Evolutionary conservation across 192 early-diverging fungal genomes (phyloP).

Genomic region (Coemansia umbellata): DNA sequence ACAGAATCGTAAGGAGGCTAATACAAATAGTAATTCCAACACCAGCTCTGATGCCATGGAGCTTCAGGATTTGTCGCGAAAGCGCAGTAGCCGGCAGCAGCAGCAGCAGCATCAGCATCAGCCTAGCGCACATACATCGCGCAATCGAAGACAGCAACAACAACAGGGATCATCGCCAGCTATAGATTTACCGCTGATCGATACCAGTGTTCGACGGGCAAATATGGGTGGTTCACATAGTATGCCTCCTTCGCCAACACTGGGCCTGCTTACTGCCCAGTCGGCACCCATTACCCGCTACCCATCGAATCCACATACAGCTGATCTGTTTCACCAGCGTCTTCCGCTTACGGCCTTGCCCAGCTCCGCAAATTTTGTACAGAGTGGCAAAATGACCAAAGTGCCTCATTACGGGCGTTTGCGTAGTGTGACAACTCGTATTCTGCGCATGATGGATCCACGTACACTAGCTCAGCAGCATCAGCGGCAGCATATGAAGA

Average conservation of each 20-base stretch:
- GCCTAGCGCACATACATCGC: neutral
- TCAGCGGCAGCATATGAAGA: slow-evolving; percentile 16
- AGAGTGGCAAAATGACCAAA: slow-evolving; percentile 48
- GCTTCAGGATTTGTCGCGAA: slow-evolving; percentile 1
- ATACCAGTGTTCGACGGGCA: slow-evolving; percentile 23
- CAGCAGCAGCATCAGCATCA: neutral
- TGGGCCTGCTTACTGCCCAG: slow-evolving; percentile 1
- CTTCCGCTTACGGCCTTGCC: neutral
- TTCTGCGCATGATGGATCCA: slow-evolving; percentile 46
- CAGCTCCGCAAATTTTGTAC: slow-evolving; percentile 9
- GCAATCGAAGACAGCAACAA: neutral
- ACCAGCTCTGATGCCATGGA: neutral
- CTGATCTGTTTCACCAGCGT: neutral
- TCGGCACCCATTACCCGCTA: slow-evolving; percentile 8
- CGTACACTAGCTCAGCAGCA: slow-evolving; percentile 25
- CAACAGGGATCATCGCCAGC: neutral
- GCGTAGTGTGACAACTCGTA: slow-evolving; percentile 46
- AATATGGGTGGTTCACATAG: slow-evolving; percentile 36
- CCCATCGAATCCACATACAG: slow-evolving; percentile 17
- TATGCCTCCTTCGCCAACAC: slow-evolving; percentile 33
- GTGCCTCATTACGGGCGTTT: slow-evolving; percentile 49
- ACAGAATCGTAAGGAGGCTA: neutral
- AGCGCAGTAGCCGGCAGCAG: too few species aligned
- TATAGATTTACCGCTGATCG: slow-evolving; percentile 26
- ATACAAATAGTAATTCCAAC: neutral